These are phyloP conservation scores for Phaeotremella fagi DNA, from an alignment of 768 basidiomycete genomes.

Conservation along the genomic window DNA sequence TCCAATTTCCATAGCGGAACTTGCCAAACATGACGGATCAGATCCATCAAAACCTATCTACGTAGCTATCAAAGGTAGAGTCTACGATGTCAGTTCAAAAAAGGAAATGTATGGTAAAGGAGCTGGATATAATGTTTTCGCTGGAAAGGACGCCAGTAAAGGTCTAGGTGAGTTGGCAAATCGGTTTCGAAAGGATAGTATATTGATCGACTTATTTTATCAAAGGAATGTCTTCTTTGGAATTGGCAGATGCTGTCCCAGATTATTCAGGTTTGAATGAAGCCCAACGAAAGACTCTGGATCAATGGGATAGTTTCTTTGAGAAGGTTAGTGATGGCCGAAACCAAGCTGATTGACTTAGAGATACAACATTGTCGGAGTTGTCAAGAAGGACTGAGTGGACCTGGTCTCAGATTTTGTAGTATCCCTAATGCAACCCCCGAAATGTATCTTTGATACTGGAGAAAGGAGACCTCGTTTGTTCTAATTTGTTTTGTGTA, in stretches of 20 bases:
- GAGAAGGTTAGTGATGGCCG: conserved; percentile 55
- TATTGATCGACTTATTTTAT: not conserved
- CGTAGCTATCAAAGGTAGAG: conserved; percentile 87
- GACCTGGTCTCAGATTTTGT: no score
- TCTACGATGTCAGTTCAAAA: conserved; percentile 86
- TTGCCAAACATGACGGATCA: conserved; percentile 68
- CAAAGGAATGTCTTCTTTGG: conserved; percentile 71
- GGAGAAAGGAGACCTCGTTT: no score
- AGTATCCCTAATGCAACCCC: no score
- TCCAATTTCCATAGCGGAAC: conserved; percentile 65
- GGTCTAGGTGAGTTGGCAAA: conserved; percentile 57
- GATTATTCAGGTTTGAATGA: conserved; percentile 75
- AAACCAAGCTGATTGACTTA: conserved; percentile 37
- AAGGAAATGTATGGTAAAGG: conserved; percentile 83
- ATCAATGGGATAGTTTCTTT: conserved; percentile 89
- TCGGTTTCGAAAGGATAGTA: not conserved
- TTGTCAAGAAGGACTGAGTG: conserved; percentile 51
- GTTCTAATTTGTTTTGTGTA: no score
- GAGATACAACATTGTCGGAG: conserved; percentile 82
- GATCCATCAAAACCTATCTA: conserved; percentile 68
- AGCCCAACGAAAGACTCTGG: conserved; percentile 69
- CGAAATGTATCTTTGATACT: no score
- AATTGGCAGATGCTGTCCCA: conserved; percentile 74
- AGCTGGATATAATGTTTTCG: conserved; percentile 61
- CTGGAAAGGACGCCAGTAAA: conserved; percentile 86